These are phyloP conservation scores for Lepiota venenata DNA, from an alignment of 768 basidiomycete genomes.

Conservation along the genomic window DNA sequence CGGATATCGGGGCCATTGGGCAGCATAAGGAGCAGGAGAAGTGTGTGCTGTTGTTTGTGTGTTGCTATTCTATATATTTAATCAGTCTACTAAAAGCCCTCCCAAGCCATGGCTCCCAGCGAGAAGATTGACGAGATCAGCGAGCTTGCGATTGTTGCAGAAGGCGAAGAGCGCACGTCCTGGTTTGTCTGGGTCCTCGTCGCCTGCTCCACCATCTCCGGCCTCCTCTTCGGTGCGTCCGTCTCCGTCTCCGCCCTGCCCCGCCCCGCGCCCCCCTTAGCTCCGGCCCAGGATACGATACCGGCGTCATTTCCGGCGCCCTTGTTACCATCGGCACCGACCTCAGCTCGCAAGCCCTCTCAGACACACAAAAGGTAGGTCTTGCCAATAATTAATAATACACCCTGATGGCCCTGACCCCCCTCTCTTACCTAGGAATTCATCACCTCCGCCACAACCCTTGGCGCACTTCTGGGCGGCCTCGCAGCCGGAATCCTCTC, in stretches of 20 bases:
- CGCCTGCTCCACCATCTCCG: conserved; percentile 69
- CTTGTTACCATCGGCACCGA: conserved; percentile 70
- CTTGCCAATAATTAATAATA: background rate
- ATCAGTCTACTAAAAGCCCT: background rate
- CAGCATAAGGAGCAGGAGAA: background rate
- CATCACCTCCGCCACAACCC: conserved; percentile 75
- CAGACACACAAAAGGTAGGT: conserved; percentile 60
- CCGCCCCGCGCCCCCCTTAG: background rate
- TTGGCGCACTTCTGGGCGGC: conserved; percentile 76
- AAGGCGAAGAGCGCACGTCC: conserved; percentile 64
- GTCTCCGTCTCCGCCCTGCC: background rate
- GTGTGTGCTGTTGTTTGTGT: conserved; percentile 6
- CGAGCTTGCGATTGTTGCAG: conserved; percentile 55
- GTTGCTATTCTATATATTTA: background rate
- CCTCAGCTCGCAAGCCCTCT: conserved; percentile 53
- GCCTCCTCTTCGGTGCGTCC: conserved; percentile 66
- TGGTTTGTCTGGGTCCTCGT: conserved; percentile 81
- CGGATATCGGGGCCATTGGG: background rate
- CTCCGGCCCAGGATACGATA: conserved; percentile 64
- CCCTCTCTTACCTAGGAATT: conserved; percentile 49
- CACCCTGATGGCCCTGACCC: background rate
- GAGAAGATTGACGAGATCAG: conserved; percentile 47
- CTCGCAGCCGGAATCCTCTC: conserved; percentile 65
- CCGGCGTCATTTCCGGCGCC: conserved; percentile 79
- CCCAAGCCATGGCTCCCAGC: conserved; percentile 3